Evolutionary conservation across 805 yeast genomes (phyloP).

Genomic region (Hanseniaspora hatyaiensis): DNA sequence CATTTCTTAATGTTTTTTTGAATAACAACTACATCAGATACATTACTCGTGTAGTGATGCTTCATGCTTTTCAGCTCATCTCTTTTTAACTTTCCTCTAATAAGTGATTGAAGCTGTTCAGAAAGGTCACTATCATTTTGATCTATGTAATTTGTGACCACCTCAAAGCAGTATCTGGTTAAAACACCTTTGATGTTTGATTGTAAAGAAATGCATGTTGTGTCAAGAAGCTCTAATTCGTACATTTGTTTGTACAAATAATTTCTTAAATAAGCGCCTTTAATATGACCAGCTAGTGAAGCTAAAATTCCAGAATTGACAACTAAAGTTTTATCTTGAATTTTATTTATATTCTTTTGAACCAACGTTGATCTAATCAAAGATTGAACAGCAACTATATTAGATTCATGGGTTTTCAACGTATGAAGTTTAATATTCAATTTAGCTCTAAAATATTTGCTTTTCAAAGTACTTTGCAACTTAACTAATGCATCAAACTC

Average conservation of each 20-base stretch:
- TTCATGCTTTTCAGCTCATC: slow-evolving; percentile 27
- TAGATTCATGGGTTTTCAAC: background rate
- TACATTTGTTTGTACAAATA: slow-evolving; percentile 31
- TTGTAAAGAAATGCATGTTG: slow-evolving; percentile 38
- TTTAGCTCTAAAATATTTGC: slow-evolving; percentile 27
- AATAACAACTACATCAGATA: slow-evolving; percentile 51
- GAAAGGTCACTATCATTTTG: slow-evolving; percentile 28
- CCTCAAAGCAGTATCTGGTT: slow-evolving; percentile 44
- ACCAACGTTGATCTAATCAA: slow-evolving; percentile 36
- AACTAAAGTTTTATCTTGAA: background rate
- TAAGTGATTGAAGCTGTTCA: slow-evolving; percentile 40
- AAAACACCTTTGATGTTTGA: slow-evolving; percentile 53
- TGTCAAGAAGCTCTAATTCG: slow-evolving; percentile 20
- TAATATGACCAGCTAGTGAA: slow-evolving; percentile 2
- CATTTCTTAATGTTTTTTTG: slow-evolving; percentile 65
- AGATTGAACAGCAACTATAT: slow-evolving; percentile 38
- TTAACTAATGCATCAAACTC: slow-evolving; percentile 19
- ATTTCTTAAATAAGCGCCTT: slow-evolving; percentile 38
- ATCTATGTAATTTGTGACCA: slow-evolving; percentile 43
- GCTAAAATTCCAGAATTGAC: background rate
- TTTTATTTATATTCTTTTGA: slow-evolving; percentile 24
- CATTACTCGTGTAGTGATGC: slow-evolving; percentile 43
- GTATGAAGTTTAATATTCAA: background rate
- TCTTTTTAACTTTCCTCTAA: slow-evolving; percentile 41
- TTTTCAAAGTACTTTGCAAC: slow-evolving; percentile 42